Conservation (phyloP, 345 rosid species). For the Camelina hispida region DNA sequence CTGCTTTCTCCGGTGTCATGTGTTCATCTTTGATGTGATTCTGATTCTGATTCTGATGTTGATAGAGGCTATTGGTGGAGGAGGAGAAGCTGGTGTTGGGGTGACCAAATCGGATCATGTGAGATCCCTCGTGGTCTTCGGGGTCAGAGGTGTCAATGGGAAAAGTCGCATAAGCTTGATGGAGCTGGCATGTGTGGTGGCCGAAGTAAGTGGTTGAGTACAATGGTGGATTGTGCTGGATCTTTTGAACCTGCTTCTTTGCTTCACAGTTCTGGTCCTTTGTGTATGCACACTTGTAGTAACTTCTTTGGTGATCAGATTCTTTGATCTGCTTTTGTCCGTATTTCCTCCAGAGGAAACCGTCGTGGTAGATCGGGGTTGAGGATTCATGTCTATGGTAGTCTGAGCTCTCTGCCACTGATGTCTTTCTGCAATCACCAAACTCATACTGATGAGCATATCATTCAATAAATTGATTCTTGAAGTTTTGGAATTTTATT, state of each 20-base stretch:
- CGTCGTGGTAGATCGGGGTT: slow-evolving; percentile 51
- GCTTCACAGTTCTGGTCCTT: slow-evolving; percentile 58
- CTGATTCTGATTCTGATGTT: slow-evolving; percentile 1
- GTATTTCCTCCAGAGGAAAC: slow-evolving; percentile 62
- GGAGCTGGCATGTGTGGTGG: slow-evolving; percentile 54
- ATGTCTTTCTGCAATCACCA: slow-evolving; percentile 36
- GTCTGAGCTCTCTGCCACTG: slow-evolving; percentile 43
- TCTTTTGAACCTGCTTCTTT: slow-evolving; percentile 58
- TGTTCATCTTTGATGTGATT: slow-evolving; percentile 18
- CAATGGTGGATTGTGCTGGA: slow-evolving; percentile 45
- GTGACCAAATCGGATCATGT: slow-evolving; percentile 44
- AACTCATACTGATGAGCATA: slow-evolving; percentile 1
- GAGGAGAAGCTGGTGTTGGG: slow-evolving; percentile 19
- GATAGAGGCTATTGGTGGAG: slow-evolving; percentile 7
- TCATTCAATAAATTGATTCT: slow-evolving; percentile 1
- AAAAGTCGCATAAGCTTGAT: slow-evolving; percentile 28
- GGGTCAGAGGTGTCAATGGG: slow-evolving; percentile 23
- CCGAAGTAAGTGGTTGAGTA: slow-evolving; percentile 55
- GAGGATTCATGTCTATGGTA: slow-evolving; percentile 39
- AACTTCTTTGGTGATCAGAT: slow-evolving; percentile 53
- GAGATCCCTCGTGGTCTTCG: slow-evolving; percentile 29
- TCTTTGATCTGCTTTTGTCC: slow-evolving; percentile 60
- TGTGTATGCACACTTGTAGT: slow-evolving; percentile 63
- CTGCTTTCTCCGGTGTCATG: slow-evolving; percentile 12
- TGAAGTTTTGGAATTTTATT: not conserved